These are phyloP conservation scores for Quercus cerris DNA, from an alignment of 306 rosid species.

Conservation along the genomic window DNA sequence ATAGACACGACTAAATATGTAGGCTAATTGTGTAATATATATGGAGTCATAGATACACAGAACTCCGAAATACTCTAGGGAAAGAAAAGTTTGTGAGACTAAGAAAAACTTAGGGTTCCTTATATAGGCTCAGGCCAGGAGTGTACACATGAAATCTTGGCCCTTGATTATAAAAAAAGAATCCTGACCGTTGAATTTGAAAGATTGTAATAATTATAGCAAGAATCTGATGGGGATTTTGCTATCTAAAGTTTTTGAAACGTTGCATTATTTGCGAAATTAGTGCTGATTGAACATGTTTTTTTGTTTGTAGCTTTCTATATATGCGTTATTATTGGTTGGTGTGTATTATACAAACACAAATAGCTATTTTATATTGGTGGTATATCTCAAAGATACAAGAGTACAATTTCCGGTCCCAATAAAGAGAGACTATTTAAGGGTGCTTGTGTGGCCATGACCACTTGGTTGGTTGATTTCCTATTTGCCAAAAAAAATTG, in stretches of 20 bases:
- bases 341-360: neutral
- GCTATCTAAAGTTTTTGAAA: conserved; percentile 3
- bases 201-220: neutral
- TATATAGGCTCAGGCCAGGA: conserved; percentile 24
- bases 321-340: neutral
- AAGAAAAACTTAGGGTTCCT: neutral
- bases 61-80: neutral
- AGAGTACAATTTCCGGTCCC: conserved; percentile 5
- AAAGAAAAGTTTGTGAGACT: neutral
- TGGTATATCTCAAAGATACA: neutral
- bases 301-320: conserved; percentile 1
- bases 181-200: neutral
- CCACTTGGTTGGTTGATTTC: conserved; percentile 5
- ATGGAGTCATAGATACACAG: too few relatives aligned
- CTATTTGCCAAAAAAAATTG: neutral
- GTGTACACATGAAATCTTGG: neutral
- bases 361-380: neutral
- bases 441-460: conserved; percentile 10
- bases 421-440: neutral
- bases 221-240: conserved; percentile 9
- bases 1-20: neutral
- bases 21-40: neutral
- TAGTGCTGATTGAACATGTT: conserved; percentile 24
- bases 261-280: neutral
- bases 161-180: neutral